phyloP scores from a whole-genome alignment of 2,329 filamentous ascomycete species.

The Bertia moriformis region DNA sequence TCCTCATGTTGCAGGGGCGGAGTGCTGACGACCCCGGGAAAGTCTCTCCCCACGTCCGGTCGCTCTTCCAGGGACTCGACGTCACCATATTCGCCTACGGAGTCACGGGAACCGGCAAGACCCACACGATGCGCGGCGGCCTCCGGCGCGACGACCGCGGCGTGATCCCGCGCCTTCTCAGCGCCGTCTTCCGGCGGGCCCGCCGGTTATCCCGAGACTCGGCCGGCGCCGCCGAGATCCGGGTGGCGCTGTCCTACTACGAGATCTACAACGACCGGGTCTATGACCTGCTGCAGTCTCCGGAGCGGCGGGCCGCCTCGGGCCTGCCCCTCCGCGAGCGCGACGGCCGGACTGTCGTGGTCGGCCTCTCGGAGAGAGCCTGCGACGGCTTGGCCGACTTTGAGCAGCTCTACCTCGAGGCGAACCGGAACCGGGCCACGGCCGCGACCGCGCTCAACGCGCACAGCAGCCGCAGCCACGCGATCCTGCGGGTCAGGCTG shows the following conservation, averaged over 20 bases:
- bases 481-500: slow-evolving; percentile 62
- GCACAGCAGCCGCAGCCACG: slow-evolving; percentile 82
- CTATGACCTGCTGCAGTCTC: slow-evolving; percentile 75
- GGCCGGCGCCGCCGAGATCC: slow-evolving; percentile 52
- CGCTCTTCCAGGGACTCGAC: slow-evolving; percentile 78
- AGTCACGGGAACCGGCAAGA: slow-evolving; percentile 86
- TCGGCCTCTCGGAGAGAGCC: slow-evolving; percentile 68
- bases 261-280: slow-evolving; percentile 97
- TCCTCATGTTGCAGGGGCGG: slow-evolving; percentile 5
- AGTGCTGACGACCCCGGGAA: slow-evolving; percentile 5
- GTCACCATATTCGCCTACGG: slow-evolving; percentile 87
- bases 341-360: slow-evolving; percentile 73
- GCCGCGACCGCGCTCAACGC: slow-evolving; percentile 65
- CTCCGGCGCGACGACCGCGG: slow-evolving; percentile 74
- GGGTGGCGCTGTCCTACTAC: slow-evolving; percentile 75
- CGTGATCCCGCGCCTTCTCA: slow-evolving; percentile 74
- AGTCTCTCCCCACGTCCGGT: slow-evolving; percentile 83
- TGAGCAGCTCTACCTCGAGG: slow-evolving; percentile 76
- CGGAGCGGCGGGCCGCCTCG: slow-evolving; percentile 69
- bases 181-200: slow-evolving; percentile 69
- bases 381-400: slow-evolving; percentile 82
- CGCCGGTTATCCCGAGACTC: slow-evolving; percentile 76
- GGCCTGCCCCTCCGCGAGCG: slow-evolving; percentile 75
- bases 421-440: slow-evolving; percentile 79
- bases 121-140: slow-evolving; percentile 88